Percentiles rank a stretch among this genome's conserved stretches.
Conservation (phyloP, 2,329 filamentous ascomycete species). For the Botryotinia calthae region DNA sequence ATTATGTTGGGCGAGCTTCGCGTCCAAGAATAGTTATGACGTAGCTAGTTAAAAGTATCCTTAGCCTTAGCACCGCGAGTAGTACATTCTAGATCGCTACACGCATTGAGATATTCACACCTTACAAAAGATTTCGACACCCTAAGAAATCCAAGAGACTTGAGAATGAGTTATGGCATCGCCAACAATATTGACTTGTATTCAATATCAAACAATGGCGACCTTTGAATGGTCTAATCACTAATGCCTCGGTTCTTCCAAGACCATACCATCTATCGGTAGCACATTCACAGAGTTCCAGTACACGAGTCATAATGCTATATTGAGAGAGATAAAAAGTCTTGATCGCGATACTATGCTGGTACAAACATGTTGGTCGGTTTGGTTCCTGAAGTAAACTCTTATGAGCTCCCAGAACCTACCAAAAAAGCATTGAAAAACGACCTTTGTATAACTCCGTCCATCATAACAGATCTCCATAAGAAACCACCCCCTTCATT, state of each 20-base stretch:
- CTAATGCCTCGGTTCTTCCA: not conserved
- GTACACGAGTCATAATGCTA: not conserved
- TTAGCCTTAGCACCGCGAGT: not conserved
- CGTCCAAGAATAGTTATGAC: slow-evolving; percentile 16
- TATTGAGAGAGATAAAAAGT: slow-evolving; percentile 24
- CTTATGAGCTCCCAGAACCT: slow-evolving; percentile 26
- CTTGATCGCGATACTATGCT: slow-evolving; percentile 38
- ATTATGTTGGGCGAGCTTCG: slow-evolving; percentile 6
- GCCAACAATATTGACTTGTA: not conserved
- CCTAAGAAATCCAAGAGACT: not conserved
- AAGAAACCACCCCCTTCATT: slow-evolving; percentile 23
- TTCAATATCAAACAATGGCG: not conserved
- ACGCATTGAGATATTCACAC: not conserved
- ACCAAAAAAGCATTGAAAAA: slow-evolving; percentile 33
- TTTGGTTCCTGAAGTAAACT: slow-evolving; percentile 29
- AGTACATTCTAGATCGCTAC: not conserved
- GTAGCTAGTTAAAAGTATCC: slow-evolving; percentile 8
- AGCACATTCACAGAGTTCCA: not conserved
- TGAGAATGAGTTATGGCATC: not conserved
- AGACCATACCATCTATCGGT: not conserved
- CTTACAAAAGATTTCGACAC: not conserved
- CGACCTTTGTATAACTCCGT: slow-evolving; percentile 38
- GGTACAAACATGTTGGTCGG: slow-evolving; percentile 34
- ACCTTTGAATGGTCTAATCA: not conserved
- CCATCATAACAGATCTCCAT: slow-evolving; percentile 35